Evolutionary conservation across 257 asterid species (phyloP).

Genomic region (Asclepias syriaca): DNA sequence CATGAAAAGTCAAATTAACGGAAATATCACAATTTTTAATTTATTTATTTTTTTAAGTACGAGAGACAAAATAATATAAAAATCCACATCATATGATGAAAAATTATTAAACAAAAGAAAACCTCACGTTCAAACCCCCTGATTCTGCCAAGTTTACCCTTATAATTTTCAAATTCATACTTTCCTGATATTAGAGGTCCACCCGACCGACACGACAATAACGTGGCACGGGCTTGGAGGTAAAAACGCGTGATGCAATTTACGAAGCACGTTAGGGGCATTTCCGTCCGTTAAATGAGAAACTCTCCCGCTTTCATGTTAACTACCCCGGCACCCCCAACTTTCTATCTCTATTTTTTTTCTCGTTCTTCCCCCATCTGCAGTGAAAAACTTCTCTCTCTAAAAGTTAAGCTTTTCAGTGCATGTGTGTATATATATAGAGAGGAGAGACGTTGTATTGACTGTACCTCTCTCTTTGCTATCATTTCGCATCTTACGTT

Average conservation of each 20-base stretch:
- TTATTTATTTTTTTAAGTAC: no score
- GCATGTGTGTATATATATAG: conserved; percentile 9
- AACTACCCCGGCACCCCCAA: background rate
- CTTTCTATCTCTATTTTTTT: no score
- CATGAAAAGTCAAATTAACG: no score
- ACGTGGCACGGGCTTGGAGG: background rate
- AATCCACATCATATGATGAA: no score
- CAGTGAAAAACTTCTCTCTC: background rate
- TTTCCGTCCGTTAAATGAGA: background rate
- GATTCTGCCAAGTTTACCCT: background rate
- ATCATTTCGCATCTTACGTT: background rate
- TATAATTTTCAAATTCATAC: background rate
- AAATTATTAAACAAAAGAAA: no score
- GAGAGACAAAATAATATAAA: no score
- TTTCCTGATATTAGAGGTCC: background rate
- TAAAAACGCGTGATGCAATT: background rate
- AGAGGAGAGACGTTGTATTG: conserved; percentile 1
- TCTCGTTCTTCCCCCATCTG: background rate
- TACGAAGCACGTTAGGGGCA: background rate
- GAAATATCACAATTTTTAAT: no score
- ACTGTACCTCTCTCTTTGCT: conserved; percentile 5
- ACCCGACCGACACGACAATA: background rate
- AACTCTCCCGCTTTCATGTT: background rate
- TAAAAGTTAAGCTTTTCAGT: no score
- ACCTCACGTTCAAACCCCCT: no score